These are phyloP conservation scores for Salix brachista DNA, from an alignment of 345 rosid genomes.

Conservation along the genomic window DNA sequence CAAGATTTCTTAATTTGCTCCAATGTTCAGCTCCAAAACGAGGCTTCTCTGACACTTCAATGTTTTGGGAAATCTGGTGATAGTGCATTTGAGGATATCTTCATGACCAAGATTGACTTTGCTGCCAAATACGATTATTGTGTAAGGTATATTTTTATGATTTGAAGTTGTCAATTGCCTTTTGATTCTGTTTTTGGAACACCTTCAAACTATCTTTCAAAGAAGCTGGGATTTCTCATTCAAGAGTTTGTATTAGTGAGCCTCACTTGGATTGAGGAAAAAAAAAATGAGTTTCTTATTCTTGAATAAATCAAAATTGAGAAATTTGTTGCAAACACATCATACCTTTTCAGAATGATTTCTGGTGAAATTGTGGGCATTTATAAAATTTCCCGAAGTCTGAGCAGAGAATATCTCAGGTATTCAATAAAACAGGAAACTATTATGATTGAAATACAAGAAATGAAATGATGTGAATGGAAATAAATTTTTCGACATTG, in stretches of 20 bases:
- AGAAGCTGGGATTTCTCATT: neutral
- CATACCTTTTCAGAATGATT: no score
- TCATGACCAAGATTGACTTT: conserved; percentile 70
- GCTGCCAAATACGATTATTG: conserved; percentile 75
- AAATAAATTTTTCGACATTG: neutral
- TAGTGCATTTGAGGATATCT: conserved; percentile 73
- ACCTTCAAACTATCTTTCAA: neutral
- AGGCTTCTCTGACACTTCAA: conserved; percentile 61
- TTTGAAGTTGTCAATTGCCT: conserved; percentile 9
- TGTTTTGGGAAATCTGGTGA: conserved; percentile 66
- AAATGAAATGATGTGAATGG: neutral
- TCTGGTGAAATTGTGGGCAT: neutral
- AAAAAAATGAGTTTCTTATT: neutral
- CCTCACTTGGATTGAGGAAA: neutral
- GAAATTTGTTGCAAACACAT: neutral
- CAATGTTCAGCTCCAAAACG: conserved; percentile 64
- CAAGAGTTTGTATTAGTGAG: neutral
- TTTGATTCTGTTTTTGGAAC: neutral
- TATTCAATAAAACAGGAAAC: neutral
- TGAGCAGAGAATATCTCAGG: neutral
- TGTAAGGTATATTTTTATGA: conserved; percentile 46
- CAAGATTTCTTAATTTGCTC: conserved; percentile 1
- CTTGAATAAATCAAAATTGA: neutral
- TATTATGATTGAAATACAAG: neutral
- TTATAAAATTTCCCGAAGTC: neutral